Evolutionary conservation across 2,329 filamentous ascomycete species (phyloP), one percentile per base, ranked within the genome.

Genomic region (Sporothrix sp.): DNA sequence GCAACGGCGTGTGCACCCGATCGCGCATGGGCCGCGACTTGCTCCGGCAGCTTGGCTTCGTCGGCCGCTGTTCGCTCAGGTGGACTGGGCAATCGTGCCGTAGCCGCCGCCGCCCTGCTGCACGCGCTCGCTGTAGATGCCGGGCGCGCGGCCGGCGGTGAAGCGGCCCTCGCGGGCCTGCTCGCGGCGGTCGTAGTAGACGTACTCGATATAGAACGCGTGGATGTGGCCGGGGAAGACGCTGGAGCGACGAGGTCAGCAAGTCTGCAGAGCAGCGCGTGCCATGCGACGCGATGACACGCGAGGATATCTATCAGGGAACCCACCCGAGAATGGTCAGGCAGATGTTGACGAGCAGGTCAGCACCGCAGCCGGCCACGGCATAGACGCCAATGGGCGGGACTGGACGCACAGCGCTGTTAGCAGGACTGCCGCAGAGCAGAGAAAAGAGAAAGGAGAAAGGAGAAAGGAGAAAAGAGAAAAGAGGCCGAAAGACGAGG

Each of bases 201-300:
- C 73, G 64, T 89, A 94, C 66, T 89, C 81, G 54, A 88, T 58
- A 64, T 90, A 93, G 65, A 90, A 89, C 38, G 85, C 85, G 63
- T 89, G 82, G 37, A 91, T 77, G 58, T 88, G 82, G 7, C 86
- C 87, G 0, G 87, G 87, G 46, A 93, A 67, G 64, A 83, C 86
- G n/a, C 79, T 80, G 53, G 27, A 7, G 7, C 21, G 13, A 20
- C 35, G 6, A 16, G 28, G 25, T 45, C 33, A 43, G 48, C n/a
- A 44, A 2, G 21, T 3, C 18, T 16, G 16, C 32, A 25, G 11
- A n/a, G 25, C 4, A 40, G 20, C 5, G 2, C 8, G n/a, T 16
- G n/a, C 14, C 14, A 35, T 3, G 2, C 14, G 2, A 35, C 3
- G 3, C n/a, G n/a, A 9, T 16, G 33, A 8, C 33, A 9, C 9